Evolutionary conservation across 2,329 filamentous ascomycete species (phyloP), one percentile per base, ranked within the genome.

Genomic region (Ophiostoma populinum): DNA sequence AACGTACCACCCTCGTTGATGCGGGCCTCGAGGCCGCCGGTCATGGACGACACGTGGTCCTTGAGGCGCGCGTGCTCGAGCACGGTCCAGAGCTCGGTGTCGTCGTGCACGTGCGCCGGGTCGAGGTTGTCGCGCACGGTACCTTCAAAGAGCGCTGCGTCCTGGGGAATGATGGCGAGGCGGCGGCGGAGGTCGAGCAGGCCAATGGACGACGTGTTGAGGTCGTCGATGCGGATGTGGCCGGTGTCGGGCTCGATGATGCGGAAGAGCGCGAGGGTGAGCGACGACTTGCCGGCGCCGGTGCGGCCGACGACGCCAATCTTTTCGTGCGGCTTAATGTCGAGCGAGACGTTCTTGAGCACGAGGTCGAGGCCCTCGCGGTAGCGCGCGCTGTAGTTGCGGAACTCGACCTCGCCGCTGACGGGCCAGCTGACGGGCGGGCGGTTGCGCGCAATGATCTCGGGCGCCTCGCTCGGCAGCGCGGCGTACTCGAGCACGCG

Each of bases 301-400:
- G 90, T 98, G 32, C 90, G 79, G 37, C 90, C 90, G 21, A 98
- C 90, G 9, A 98, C 86, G 41, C 90, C 90, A 53, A 98, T 90
- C 67, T 95, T 98, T 62, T 98, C 90, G 50, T 86, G 83, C 5
- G 87, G 77, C 60, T 92, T 92, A 62, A 98, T 92, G 52, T 83
- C 75, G 11, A 98, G 63, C 48, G 71, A 87, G 57, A 98, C 75
- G 51, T 94, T 80, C 64, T 92, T 94, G 45, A 98, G 66, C 37
- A 95, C 87, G 40, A 93, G 66, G 49, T 94, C 86, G 36, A 98
- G 67, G 6, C 81, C 87, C 45, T 80, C 72, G 27, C 90, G 79
- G 55, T 98, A 98, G 33, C 86, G 74, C 16, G 87, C 86, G 57
- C 85, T 94, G 63, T 87, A 95, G 57, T 92, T 82, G 50, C 83